phyloP scores from a whole-genome alignment of 176 grass and related monocot species.

The Calamus simplicifolius region DNA sequence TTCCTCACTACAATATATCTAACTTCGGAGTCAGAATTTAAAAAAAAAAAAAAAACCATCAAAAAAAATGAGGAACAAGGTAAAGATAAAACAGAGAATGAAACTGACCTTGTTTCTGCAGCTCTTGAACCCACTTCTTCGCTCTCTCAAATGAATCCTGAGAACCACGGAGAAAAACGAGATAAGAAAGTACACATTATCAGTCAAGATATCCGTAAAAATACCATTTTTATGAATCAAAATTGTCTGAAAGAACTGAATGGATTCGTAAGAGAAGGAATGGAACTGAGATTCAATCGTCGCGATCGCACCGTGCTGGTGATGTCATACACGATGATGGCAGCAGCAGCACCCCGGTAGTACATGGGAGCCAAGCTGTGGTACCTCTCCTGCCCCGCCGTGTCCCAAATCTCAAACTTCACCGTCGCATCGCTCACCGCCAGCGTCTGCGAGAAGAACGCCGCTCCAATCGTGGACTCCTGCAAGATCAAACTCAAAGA shows the following conservation, averaged over 20 bases:
- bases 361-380: slow-evolving; percentile 86
- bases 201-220: no score
- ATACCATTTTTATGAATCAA: no score
- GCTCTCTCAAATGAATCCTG: slow-evolving; percentile 53
- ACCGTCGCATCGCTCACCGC: slow-evolving; percentile 36
- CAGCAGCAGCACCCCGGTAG: slow-evolving; percentile 58
- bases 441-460: slow-evolving; percentile 71
- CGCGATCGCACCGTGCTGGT: slow-evolving; percentile 28
- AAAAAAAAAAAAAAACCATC: no score
- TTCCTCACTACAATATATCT: no score
- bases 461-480: slow-evolving; percentile 78
- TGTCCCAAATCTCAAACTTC: slow-evolving; percentile 83
- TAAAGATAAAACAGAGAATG: slow-evolving; percentile 1
- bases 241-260: neutral
- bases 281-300: no score
- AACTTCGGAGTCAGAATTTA: no score
- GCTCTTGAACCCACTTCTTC: slow-evolving; percentile 58
- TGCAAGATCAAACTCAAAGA: slow-evolving; percentile 2
- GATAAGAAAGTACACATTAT: neutral
- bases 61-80: no score
- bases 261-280: neutral
- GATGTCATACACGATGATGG: slow-evolving; percentile 79
- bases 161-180: neutral
- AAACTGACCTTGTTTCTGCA: slow-evolving; percentile 56
- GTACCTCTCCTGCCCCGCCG: slow-evolving; percentile 67